These are phyloP conservation scores for Raddia distichophylla DNA, from an alignment of 176 grass and related monocot species.

Conservation along the genomic window DNA sequence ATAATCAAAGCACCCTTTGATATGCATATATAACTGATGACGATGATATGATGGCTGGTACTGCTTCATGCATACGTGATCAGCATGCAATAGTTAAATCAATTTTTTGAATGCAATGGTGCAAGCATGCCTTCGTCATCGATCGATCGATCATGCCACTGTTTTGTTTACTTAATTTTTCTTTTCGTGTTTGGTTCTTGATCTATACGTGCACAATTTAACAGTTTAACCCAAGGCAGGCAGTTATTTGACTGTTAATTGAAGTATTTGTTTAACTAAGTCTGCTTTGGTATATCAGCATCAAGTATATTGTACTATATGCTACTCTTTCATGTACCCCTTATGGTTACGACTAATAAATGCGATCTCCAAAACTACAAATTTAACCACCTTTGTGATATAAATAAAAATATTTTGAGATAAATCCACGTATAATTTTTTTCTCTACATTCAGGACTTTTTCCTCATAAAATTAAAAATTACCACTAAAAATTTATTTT, in stretches of 20 bases:
- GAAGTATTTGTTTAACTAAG: not conserved
- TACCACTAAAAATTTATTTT: too few species aligned
- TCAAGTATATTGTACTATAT: not conserved
- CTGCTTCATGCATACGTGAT: constrained; percentile 1
- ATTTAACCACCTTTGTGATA: too few species aligned
- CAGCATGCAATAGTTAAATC: not conserved
- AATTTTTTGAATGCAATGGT: not conserved
- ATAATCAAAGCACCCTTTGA: not conserved
- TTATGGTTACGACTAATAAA: too few species aligned
- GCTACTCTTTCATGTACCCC: too few species aligned
- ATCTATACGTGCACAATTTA: not conserved
- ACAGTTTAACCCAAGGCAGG: not conserved
- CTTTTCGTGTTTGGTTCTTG: not conserved
- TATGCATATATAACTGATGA: not conserved
- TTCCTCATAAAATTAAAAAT: too few species aligned
- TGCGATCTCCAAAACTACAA: too few species aligned
- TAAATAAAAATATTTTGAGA: too few species aligned
- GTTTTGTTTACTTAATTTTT: not conserved
- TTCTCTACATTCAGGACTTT: too few species aligned
- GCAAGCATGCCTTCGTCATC: not conserved
- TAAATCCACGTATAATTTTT: too few species aligned
- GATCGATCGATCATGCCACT: not conserved
- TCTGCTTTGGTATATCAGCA: not conserved
- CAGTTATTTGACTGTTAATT: not conserved
- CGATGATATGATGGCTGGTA: not conserved